Evolutionary conservation across 2,329 filamentous ascomycete species (phyloP).

Genomic region (Colletotrichum lini): DNA sequence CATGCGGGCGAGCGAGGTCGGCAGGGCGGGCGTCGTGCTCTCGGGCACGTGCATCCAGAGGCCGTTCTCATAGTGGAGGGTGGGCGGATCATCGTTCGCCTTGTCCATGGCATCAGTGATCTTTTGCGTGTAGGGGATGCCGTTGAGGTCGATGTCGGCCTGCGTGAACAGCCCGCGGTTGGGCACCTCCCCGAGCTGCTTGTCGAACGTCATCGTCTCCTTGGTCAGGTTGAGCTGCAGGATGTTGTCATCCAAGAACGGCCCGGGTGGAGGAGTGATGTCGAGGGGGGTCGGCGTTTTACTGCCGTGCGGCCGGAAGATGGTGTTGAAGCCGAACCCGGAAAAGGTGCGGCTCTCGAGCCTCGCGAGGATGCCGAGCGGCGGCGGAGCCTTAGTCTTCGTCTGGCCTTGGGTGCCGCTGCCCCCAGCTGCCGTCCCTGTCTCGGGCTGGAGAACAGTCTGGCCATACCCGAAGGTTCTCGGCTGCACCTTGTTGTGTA

Average conservation of each 20-base stretch:
- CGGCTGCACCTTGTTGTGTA: not conserved
- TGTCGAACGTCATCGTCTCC: conserved; percentile 52
- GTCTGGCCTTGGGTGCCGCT: not conserved
- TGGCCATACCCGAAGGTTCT: not conserved
- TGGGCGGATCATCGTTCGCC: conserved; percentile 46
- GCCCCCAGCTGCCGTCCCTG: not conserved
- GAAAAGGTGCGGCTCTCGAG: conserved; percentile 47
- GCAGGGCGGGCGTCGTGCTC: conserved; percentile 42
- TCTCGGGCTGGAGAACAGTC: conserved; percentile 5
- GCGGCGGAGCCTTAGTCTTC: not conserved
- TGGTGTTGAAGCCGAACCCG: conserved; percentile 55
- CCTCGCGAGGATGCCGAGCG: conserved; percentile 45
- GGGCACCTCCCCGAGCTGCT: conserved; percentile 52
- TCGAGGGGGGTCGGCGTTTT: conserved; percentile 43
- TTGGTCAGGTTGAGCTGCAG: conserved; percentile 57
- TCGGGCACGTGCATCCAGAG: conserved; percentile 57
- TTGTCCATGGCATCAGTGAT: conserved; percentile 52
- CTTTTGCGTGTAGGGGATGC: conserved; percentile 54
- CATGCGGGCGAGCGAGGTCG: conserved; percentile 53
- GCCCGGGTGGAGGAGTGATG: conserved; percentile 22
- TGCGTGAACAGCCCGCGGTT: conserved; percentile 55
- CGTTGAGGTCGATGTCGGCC: conserved; percentile 53
- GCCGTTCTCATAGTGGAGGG: conserved; percentile 60
- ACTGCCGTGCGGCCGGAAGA: conserved; percentile 53
- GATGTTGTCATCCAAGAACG: conserved; percentile 47